These are phyloP conservation scores for Penicillium sp. DNA, from an alignment of 2,329 filamentous ascomycete genomes.

Conservation along the genomic window DNA sequence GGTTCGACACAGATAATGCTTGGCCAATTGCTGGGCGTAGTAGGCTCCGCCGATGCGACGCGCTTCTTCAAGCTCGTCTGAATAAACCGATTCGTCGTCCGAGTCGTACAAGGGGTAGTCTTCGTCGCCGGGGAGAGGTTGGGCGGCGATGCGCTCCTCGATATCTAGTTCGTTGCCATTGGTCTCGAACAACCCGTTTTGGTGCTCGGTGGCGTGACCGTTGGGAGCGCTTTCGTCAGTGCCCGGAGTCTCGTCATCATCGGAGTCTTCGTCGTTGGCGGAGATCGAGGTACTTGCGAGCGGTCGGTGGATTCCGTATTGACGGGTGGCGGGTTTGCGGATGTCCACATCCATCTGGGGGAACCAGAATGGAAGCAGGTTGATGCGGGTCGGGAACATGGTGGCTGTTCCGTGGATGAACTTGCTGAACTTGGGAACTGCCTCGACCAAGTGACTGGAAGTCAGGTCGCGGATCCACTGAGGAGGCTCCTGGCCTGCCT, in stretches of 20 bases:
- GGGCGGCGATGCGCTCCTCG: slow-evolving; percentile 76
- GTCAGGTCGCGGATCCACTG: slow-evolving; percentile 96
- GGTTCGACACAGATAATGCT: slow-evolving; percentile 53
- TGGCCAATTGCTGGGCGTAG: slow-evolving; percentile 67
- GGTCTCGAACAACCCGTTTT: slow-evolving; percentile 51
- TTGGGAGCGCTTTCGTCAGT: slow-evolving; percentile 5
- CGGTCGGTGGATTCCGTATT: slow-evolving; percentile 86
- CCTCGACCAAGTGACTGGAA: slow-evolving; percentile 90
- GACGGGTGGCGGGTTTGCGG: slow-evolving; percentile 83
- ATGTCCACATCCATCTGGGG: slow-evolving; percentile 99
- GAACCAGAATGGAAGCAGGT: slow-evolving; percentile 94
- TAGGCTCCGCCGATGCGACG: slow-evolving; percentile 73
- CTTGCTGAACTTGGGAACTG: slow-evolving; percentile 99
- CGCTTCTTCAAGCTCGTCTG: slow-evolving; percentile 76
- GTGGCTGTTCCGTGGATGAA: slow-evolving; percentile 95
- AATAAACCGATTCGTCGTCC: slow-evolving; percentile 75
- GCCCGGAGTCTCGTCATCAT: slow-evolving; percentile 59
- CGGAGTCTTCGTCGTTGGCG: slow-evolving; percentile 75
- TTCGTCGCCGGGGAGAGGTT: slow-evolving; percentile 61
- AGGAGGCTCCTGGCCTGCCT: slow-evolving; percentile 89
- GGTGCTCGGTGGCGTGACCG: slow-evolving; percentile 22
- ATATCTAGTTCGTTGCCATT: slow-evolving; percentile 64
- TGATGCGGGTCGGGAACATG: slow-evolving; percentile 82
- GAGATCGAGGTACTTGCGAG: slow-evolving; percentile 72
- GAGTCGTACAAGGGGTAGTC: slow-evolving; percentile 91